phyloP scores from a whole-genome alignment of 495 filamentous ascomycete genomes.

The Annulohypoxylon moriforme region DNA sequence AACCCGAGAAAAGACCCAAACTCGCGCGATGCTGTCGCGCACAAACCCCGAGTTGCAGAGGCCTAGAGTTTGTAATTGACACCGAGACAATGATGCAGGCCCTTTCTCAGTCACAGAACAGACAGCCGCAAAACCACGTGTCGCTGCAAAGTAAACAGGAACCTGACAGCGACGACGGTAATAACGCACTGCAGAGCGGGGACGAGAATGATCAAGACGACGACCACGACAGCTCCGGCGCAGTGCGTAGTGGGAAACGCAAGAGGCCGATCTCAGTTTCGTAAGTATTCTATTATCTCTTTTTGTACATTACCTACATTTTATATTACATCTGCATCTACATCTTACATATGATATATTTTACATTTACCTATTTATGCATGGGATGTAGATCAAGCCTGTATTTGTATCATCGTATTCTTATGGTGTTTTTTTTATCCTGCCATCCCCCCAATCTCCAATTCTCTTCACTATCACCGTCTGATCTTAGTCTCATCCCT shows the following conservation, averaged over 20 bases:
- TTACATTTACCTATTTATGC: not conserved
- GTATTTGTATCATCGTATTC: not conserved
- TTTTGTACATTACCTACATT: conserved; percentile 6
- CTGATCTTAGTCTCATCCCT: conserved; percentile 10
- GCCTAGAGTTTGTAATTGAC: conserved; percentile 35
- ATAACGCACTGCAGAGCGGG: conserved; percentile 44
- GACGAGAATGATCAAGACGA: conserved; percentile 55
- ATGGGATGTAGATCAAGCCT: not conserved
- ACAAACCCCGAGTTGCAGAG: conserved; percentile 42
- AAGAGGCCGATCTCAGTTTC: conserved; percentile 71
- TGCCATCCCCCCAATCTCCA: not conserved
- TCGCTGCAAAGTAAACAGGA: conserved; percentile 39
- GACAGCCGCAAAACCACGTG: conserved; percentile 35
- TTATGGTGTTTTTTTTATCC: not conserved
- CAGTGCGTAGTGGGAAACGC: conserved; percentile 56
- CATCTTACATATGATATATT: not conserved
- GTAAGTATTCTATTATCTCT: conserved; percentile 47
- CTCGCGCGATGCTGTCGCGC: conserved; percentile 39
- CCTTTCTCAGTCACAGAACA: conserved; percentile 33
- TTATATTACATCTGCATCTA: not conserved
- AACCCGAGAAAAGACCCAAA: conserved; percentile 51
- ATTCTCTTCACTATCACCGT: conserved; percentile 2
- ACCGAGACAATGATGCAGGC: conserved; percentile 46
- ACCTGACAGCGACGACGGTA: conserved; percentile 49
- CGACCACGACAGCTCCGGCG: conserved; percentile 53